Conservation (phyloP, 495 filamentous ascomycete species). For the Neurospora sublineolata region DNA sequence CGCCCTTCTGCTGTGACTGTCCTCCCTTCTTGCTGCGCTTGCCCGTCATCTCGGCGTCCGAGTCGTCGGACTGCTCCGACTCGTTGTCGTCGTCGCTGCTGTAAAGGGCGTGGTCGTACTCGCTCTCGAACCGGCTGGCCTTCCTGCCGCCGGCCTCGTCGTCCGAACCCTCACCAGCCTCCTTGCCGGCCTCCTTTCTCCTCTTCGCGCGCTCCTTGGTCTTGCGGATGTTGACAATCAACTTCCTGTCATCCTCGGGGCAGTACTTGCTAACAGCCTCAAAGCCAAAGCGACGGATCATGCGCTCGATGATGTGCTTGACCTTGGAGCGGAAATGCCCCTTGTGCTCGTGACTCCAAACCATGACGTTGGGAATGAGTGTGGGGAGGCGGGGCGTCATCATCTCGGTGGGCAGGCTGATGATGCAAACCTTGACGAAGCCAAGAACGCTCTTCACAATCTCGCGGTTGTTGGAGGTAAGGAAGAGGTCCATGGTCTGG, state of each 20-base stretch:
- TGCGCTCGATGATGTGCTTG: constrained; percentile 90
- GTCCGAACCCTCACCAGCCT: constrained; percentile 31
- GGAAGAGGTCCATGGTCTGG: constrained; percentile 84
- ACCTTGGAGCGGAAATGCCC: constrained; percentile 91
- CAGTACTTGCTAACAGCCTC: constrained; percentile 63
- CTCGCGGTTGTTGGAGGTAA: constrained; percentile 89
- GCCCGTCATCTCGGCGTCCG: constrained; percentile 51
- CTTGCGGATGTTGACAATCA: constrained; percentile 89
- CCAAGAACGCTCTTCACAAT: constrained; percentile 87
- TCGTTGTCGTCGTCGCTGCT: constrained; percentile 51
- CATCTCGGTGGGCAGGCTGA: constrained; percentile 64
- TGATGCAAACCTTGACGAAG: constrained; percentile 90
- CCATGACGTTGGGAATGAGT: constrained; percentile 79
- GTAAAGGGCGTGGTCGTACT: constrained; percentile 91
- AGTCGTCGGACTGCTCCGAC: constrained; percentile 45
- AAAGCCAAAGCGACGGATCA: constrained; percentile 81
- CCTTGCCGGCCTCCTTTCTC: constrained; percentile 60
- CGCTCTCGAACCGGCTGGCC: constrained; percentile 64
- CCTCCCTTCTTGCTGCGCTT: constrained; percentile 36
- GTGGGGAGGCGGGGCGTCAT: constrained; percentile 61
- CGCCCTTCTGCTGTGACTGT: constrained; percentile 34
- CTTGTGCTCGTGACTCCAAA: constrained; percentile 96
- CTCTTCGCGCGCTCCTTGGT: constrained; percentile 77
- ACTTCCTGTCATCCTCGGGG: constrained; percentile 74
- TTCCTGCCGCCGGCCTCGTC: constrained; percentile 37